Percentiles rank a stretch among this genome's conserved stretches.
phyloP scores from a whole-genome alignment of 768 basidiomycete genomes.

The Boletus sp. region DNA sequence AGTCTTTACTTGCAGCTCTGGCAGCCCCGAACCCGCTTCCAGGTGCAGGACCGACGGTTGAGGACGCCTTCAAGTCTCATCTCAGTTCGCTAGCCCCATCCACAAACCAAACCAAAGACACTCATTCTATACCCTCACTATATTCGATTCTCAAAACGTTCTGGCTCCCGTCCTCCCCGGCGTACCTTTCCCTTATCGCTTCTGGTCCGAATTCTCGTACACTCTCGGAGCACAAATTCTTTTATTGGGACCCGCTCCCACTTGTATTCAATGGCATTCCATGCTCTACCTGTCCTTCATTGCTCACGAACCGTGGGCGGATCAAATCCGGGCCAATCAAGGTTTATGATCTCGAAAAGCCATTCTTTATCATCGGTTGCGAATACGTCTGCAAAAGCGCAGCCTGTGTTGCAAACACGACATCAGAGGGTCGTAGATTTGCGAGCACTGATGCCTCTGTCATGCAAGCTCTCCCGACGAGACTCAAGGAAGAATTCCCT shows the following conservation, averaged over 20 bases:
- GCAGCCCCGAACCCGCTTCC: conserved; percentile 63
- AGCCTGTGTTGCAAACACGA: conserved; percentile 41
- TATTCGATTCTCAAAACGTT: conserved; percentile 81
- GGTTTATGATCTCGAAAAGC: conserved; percentile 73
- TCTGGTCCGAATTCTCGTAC: conserved; percentile 65
- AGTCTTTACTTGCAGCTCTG: conserved; percentile 53
- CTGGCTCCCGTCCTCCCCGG: conserved; percentile 77
- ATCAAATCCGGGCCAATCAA: conserved; percentile 74
- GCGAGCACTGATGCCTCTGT: conserved; percentile 72
- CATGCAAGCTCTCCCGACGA: conserved; percentile 62
- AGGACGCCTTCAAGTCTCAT: conserved; percentile 78
- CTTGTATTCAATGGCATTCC: conserved; percentile 79
- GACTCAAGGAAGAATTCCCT: conserved; percentile 72
- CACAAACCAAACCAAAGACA: conserved; percentile 38
- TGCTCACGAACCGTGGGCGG: conserved; percentile 64
- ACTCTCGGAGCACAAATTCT: conserved; percentile 70
- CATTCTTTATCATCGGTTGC: conserved; percentile 84
- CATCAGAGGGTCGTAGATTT: conserved; percentile 58
- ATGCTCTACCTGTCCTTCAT: conserved; percentile 61
- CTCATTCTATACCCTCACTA: conserved; percentile 60
- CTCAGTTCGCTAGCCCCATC: conserved; percentile 60
- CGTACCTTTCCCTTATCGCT: conserved; percentile 73
- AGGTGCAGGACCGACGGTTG: conserved; percentile 57
- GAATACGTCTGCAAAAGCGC: conserved; percentile 65
- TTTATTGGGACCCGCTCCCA: conserved; percentile 87